These are phyloP conservation scores for Hordeum vulgare DNA, from an alignment of 176 grass and related monocot species.

Conservation along the genomic window DNA sequence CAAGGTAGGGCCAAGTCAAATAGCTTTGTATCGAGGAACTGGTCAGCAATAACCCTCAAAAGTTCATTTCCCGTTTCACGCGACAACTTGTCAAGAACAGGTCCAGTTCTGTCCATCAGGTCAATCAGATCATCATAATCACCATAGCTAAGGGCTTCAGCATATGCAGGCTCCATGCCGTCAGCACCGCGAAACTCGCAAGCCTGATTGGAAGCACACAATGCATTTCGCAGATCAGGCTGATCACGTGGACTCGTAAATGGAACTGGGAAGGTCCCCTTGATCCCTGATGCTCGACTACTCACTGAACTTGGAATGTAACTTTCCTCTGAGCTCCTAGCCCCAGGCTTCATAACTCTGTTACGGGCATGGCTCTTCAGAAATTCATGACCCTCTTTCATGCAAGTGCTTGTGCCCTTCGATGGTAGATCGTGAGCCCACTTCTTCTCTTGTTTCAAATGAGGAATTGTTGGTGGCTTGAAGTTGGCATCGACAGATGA, in stretches of 20 bases:
- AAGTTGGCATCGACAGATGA: slow-evolving; percentile 54
- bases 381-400: slow-evolving; percentile 37
- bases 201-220: slow-evolving; percentile 24
- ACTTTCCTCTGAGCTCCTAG: slow-evolving; percentile 19
- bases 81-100: slow-evolving; percentile 73
- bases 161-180: slow-evolving; percentile 68
- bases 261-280: slow-evolving; percentile 23
- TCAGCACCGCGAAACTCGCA: slow-evolving; percentile 36
- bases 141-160: slow-evolving; percentile 50
- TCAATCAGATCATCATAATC: slow-evolving; percentile 54
- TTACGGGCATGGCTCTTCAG: slow-evolving; percentile 24
- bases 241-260: slow-evolving; percentile 25
- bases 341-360: slow-evolving; percentile 23
- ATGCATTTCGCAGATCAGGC: slow-evolving; percentile 17
- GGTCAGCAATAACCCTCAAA: slow-evolving; percentile 46
- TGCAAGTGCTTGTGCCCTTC: slow-evolving; percentile 30
- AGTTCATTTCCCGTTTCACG: slow-evolving; percentile 56
- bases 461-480: slow-evolving; percentile 39
- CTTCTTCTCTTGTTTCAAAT: slow-evolving; percentile 56
- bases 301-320: slow-evolving; percentile 32
- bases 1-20: slow-evolving; percentile 58
- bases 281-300: slow-evolving; percentile 7
- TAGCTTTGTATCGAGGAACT: slow-evolving; percentile 56
- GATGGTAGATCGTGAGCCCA: slow-evolving; percentile 42
- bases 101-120: slow-evolving; percentile 91